phyloP scores from a whole-genome alignment of 129 eudicot genomes.

The Helichrysum umbraculigerum region DNA sequence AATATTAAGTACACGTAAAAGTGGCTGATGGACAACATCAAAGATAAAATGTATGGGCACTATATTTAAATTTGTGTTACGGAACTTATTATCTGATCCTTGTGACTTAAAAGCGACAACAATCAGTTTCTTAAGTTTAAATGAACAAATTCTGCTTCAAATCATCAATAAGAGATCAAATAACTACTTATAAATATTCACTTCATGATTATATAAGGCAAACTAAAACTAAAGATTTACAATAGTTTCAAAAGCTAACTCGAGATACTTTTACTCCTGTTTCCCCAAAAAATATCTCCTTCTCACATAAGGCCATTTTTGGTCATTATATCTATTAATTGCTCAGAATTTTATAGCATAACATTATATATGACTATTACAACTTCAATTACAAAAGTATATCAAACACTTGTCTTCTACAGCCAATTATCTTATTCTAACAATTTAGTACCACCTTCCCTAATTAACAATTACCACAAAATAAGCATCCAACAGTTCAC shows the following conservation, averaged over 20 bases:
- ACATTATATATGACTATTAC: background rate
- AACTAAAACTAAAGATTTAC: background rate
- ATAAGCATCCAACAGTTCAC: background rate
- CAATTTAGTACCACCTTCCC: background rate
- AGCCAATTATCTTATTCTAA: background rate
- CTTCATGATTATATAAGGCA: background rate
- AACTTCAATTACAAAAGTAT: background rate
- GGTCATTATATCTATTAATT: background rate
- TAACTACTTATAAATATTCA: background rate
- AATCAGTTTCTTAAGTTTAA: background rate
- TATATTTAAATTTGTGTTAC: background rate
- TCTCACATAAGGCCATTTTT: background rate
- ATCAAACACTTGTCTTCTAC: background rate
- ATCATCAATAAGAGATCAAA: background rate
- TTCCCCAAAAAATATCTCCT: background rate
- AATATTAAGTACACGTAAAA: background rate
- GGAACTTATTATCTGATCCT: background rate
- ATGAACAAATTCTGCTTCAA: background rate
- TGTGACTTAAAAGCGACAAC: background rate
- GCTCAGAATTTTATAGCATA: background rate
- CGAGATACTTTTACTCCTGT: too few species aligned
- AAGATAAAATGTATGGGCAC: background rate
- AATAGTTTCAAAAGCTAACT: background rate
- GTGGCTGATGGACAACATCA: background rate
- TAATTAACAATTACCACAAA: background rate